Base-by-base conservation (phyloP, 2,329 filamentous ascomycete genomes). In the Pezicula neosporulosa region DNA sequence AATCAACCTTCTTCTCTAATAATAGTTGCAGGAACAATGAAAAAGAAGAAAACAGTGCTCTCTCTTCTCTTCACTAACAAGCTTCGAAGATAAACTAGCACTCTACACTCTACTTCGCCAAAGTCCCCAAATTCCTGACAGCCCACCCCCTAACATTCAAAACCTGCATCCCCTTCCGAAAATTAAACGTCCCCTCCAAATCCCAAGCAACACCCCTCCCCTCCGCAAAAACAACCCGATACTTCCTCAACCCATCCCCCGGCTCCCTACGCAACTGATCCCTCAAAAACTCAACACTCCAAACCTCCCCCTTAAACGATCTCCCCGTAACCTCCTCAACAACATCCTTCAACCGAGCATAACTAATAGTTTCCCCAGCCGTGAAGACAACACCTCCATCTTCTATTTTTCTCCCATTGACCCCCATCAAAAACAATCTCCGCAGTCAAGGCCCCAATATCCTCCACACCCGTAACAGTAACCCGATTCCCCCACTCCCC, bases 301-400 rank as follows among this genome's bases (percentile, higher is more conserved):
- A 82, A 19, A 76, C 61, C 62, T 80, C 77, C 41, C 74, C 72
- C 50, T 65, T 60, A 18, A 86, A 74, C 42, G 62, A 43, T 27
- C 56, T 69, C 0, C 69, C 67, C 8, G 70, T 70, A 4, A 73
- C 69, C 15, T 61, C 60, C 48, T 79, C 77, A 5, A 87, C 61
- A 6, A 80, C 56, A 18, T 79, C 74, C 3, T 78, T 82, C 42
- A 87, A 57, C 39, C 72, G 56, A 1, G 54, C 63, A 67, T 87
- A 88, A 13, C 72, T 77, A 3, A 87, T 59, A 0, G 83, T 87
- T 53, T 88, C 82, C 0, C 85, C 84, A 0, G 78, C 82, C 3
- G 77, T 73, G 63, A 76, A 85, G 1, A 87, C 70, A 1, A 84
- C 72, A 46, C 65, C 51, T 46, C 66, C n/a, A n/a, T n/a, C n/a